phyloP scores from a whole-genome alignment of 2,329 filamentous ascomycete genomes.

The Aspergillus brasiliensis region DNA sequence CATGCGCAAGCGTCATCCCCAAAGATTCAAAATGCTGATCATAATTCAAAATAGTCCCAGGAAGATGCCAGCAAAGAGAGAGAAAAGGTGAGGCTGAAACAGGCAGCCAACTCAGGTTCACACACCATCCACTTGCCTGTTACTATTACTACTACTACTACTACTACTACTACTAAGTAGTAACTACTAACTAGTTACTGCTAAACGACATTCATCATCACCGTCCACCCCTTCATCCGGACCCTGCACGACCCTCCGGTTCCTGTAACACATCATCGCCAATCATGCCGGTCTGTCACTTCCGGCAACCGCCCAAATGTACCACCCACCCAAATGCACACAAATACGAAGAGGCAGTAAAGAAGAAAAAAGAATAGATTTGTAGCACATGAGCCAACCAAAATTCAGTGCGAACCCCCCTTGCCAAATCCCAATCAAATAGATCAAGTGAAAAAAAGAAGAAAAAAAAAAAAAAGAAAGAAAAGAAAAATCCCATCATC shows the following conservation, averaged over 20 bases:
- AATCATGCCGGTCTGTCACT: slow-evolving; percentile 14
- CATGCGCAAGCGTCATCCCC: slow-evolving; percentile 13
- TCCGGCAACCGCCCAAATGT: slow-evolving; percentile 10
- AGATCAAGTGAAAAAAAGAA: too few species aligned
- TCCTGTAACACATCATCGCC: slow-evolving; percentile 16
- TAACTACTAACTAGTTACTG: background rate
- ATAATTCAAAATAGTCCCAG: slow-evolving; percentile 14
- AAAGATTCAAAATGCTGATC: slow-evolving; percentile 18
- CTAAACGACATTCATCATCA: too few species aligned
- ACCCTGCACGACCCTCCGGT: slow-evolving; percentile 15
- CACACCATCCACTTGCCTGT: too few species aligned
- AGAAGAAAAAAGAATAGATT: background rate
- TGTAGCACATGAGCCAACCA: background rate
- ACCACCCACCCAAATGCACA: background rate
- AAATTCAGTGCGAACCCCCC: background rate
- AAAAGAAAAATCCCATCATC: background rate
- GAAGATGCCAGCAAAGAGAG: background rate
- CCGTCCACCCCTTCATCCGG: slow-evolving; percentile 4
- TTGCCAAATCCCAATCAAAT: background rate
- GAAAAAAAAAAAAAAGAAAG: too few species aligned
- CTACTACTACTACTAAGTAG: too few species aligned
- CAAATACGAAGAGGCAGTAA: background rate
- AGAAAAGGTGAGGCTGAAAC: slow-evolving; percentile 13
- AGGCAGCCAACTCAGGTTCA: slow-evolving; percentile 12
- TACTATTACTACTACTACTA: too few species aligned